Conservation (phyloP, 192 early-diverging fungal species). For the Tieghemiomyces parasiticus region DNA sequence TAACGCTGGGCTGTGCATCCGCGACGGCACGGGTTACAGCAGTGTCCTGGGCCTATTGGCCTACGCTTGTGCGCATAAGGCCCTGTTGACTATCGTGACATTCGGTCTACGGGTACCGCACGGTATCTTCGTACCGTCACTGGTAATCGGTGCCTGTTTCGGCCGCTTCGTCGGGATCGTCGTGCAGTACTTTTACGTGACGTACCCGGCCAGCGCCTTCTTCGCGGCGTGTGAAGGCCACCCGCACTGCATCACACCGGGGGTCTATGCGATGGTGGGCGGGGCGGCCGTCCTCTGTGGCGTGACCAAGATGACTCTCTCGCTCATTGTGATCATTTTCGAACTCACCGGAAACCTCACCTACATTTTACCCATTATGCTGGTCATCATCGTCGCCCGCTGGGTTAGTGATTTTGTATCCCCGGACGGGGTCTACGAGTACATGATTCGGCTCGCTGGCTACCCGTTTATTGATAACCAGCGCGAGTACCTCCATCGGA, state of each 20-base stretch:
- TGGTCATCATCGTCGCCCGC: constrained; percentile 41
- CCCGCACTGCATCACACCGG: constrained; percentile 46
- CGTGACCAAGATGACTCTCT: constrained; percentile 44
- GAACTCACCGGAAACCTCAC: constrained; percentile 64
- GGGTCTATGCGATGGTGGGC: constrained; percentile 49
- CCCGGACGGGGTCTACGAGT: constrained; percentile 55
- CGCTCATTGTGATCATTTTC: constrained; percentile 57
- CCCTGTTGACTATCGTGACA: constrained; percentile 30
- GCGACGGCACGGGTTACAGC: constrained; percentile 22
- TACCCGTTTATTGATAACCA: constrained; percentile 67
- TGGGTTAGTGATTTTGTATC: constrained; percentile 62
- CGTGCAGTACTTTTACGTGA: constrained; percentile 28
- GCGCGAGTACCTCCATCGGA: constrained; percentile 48
- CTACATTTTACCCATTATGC: constrained; percentile 48
- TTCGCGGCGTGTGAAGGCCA: constrained; percentile 31
- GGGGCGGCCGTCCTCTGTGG: constrained; percentile 35
- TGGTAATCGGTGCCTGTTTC: constrained; percentile 37
- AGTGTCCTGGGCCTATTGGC: constrained; percentile 25
- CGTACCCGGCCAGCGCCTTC: constrained; percentile 16
- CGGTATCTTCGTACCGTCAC: constrained; percentile 34
- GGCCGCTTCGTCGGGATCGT: constrained; percentile 25
- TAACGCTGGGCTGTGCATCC: constrained; percentile 49
- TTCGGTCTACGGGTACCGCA: constrained; percentile 36
- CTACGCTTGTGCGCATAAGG: constrained; percentile 26
- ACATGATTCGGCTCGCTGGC: constrained; percentile 49